Evolutionary conservation across 768 basidiomycete species (phyloP).

Genomic region (Wakefieldia striispora): DNA sequence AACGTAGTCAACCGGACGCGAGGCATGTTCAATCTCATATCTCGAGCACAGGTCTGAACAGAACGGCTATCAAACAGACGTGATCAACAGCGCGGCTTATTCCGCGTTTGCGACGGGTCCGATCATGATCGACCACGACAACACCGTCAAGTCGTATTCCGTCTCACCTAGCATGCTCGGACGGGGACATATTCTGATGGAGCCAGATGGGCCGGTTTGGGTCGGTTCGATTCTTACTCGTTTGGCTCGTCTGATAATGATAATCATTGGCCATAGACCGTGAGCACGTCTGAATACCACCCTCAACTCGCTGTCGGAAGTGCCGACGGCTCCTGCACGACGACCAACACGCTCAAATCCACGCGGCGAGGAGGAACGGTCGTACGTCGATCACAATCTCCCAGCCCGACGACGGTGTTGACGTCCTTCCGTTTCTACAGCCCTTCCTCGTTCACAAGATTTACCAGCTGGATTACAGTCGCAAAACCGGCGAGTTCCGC

Average conservation of each 20-base stretch:
- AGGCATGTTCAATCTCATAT: slow-evolving; percentile 40
- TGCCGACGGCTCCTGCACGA: slow-evolving; percentile 79
- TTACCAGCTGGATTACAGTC: slow-evolving; percentile 86
- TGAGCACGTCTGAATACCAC: slow-evolving; percentile 81
- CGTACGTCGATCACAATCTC: slow-evolving; percentile 42
- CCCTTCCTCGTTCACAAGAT: slow-evolving; percentile 78
- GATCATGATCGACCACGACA: slow-evolving; percentile 81
- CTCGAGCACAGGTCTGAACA: not conserved
- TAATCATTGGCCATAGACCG: slow-evolving; percentile 43
- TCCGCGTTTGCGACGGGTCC: slow-evolving; percentile 67
- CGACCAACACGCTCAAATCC: slow-evolving; percentile 67
- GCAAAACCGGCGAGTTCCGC: slow-evolving; percentile 68
- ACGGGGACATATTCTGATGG: slow-evolving; percentile 65
- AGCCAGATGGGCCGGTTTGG: slow-evolving; percentile 81
- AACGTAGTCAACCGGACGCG: slow-evolving; percentile 75
- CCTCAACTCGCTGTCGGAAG: slow-evolving; percentile 80
- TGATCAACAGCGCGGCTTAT: slow-evolving; percentile 65
- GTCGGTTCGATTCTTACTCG: slow-evolving; percentile 42
- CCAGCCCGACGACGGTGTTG: not conserved
- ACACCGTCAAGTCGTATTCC: slow-evolving; percentile 72
- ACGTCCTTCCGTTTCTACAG: slow-evolving; percentile 32
- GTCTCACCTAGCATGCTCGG: slow-evolving; percentile 72
- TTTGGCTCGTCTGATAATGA: not conserved
- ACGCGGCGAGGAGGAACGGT: slow-evolving; percentile 70
- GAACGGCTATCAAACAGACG: slow-evolving; percentile 44